Conservation (phyloP, 2,329 filamentous ascomycete genomes). For the Annulohypoxylon truncatum region DNA sequence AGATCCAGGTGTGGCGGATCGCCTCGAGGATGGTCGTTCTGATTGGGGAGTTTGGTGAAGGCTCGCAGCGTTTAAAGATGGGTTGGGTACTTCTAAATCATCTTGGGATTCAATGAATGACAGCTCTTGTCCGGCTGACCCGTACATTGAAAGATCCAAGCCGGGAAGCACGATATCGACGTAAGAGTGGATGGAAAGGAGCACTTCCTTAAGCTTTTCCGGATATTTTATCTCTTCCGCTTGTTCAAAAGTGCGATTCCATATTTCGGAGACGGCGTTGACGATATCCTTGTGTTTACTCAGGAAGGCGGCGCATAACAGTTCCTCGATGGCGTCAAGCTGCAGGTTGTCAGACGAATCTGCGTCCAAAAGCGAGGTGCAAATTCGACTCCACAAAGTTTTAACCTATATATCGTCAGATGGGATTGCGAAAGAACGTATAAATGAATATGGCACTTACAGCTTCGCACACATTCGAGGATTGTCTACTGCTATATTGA, state of each 20-base stretch:
- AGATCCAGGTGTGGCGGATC: conserved; percentile 50
- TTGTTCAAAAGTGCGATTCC: conserved; percentile 77
- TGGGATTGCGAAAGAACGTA: neutral
- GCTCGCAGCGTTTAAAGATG: conserved; percentile 44
- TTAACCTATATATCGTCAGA: conserved; percentile 58
- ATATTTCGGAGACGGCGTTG: conserved; percentile 64
- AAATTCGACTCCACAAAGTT: conserved; percentile 63
- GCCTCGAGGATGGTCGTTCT: conserved; percentile 40
- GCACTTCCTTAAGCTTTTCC: conserved; percentile 67
- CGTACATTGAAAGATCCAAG: conserved; percentile 53
- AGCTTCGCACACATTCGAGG: conserved; percentile 55
- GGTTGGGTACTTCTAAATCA: conserved; percentile 52
- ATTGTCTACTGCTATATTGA: conserved; percentile 56
- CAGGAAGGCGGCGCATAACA: conserved; percentile 67
- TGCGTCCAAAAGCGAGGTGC: conserved; percentile 52
- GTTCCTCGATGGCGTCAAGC: conserved; percentile 64
- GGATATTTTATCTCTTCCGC: conserved; percentile 73
- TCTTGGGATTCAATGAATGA: conserved; percentile 63
- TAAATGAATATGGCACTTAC: conserved; percentile 54
- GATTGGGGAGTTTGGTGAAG: conserved; percentile 30
- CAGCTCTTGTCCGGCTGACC: conserved; percentile 54
- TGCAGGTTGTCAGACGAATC: conserved; percentile 56
- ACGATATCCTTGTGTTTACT: conserved; percentile 68
- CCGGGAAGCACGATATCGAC: conserved; percentile 61
- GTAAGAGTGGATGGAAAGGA: conserved; percentile 70